phyloP scores from a whole-genome alignment of 2,329 filamentous ascomycete genomes.

The Exophiala sp. region DNA sequence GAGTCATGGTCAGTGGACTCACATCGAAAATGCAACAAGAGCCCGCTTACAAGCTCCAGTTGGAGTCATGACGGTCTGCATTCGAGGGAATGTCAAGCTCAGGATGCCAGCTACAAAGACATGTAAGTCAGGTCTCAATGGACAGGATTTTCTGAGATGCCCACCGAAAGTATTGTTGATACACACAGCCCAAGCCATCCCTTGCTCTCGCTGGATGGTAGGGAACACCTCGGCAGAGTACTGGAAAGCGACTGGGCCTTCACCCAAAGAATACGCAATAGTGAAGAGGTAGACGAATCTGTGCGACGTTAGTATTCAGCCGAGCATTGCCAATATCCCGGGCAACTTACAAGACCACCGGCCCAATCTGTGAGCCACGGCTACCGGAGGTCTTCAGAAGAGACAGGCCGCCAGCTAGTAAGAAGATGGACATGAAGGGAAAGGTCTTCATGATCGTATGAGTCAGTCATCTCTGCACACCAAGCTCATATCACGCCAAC shows the following conservation, averaged over 20 bases:
- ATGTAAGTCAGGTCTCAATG: background rate
- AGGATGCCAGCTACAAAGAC: conserved; percentile 32
- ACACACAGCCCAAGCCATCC: conserved; percentile 41
- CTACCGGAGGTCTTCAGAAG: conserved; percentile 29
- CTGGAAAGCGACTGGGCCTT: conserved; percentile 37
- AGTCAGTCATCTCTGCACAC: background rate
- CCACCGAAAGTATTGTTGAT: conserved; percentile 44
- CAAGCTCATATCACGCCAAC: background rate
- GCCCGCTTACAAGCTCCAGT: background rate
- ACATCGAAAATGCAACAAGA: background rate
- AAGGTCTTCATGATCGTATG: conserved; percentile 33
- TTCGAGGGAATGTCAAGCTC: conserved; percentile 29
- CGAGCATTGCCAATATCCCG: conserved; percentile 7
- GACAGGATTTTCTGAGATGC: conserved; percentile 3
- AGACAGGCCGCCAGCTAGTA: conserved; percentile 36
- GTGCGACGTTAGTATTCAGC: background rate
- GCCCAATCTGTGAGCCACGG: conserved; percentile 32
- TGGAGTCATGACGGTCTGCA: conserved; percentile 15
- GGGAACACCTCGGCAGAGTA: conserved; percentile 31
- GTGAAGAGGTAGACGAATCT: conserved; percentile 36
- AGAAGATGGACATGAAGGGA: conserved; percentile 36
- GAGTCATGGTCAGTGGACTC: background rate
- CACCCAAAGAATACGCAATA: conserved; percentile 36
- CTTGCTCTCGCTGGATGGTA: conserved; percentile 39
- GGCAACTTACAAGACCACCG: conserved; percentile 30